Percentiles rank a stretch among this genome's conserved stretches.
These are phyloP conservation scores for Rhododendron ovatum DNA, from an alignment of 148 eudicot genomes.

Conservation along the genomic window DNA sequence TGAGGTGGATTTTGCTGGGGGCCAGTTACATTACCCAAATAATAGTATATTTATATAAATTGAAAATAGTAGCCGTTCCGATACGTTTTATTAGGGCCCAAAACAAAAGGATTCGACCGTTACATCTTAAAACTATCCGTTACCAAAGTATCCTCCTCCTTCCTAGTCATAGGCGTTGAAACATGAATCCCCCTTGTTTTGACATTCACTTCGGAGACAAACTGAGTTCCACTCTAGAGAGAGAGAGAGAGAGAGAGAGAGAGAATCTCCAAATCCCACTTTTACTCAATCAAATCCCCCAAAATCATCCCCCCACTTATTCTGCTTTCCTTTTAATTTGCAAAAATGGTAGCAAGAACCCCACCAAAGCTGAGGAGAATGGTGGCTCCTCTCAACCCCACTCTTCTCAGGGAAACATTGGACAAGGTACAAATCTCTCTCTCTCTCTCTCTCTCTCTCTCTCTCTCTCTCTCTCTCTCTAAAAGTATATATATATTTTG, in stretches of 20 bases:
- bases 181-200: background rate
- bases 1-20: background rate
- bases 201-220: constrained; percentile 10
- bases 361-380: constrained; percentile 57
- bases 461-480: constrained; percentile 2
- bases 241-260: constrained; percentile 5
- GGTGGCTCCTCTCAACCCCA: constrained; percentile 80
- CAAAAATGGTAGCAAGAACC: constrained; percentile 82
- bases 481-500: background rate
- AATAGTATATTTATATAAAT: background rate
- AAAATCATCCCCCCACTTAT: background rate
- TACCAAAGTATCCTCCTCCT: background rate
- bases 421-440: constrained; percentile 49
- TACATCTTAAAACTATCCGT: constrained; percentile 15
- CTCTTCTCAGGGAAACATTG: constrained; percentile 63
- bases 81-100: background rate
- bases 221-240: constrained; percentile 1
- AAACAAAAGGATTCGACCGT: constrained; percentile 12
- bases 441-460: background rate
- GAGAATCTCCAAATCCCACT: background rate
- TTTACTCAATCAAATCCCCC: background rate
- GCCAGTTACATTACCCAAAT: background rate
- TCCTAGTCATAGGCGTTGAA: background rate
- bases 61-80: background rate
- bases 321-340: background rate